Conservation (phyloP, 306 rosid genomes). For the Parietaria judaica region DNA sequence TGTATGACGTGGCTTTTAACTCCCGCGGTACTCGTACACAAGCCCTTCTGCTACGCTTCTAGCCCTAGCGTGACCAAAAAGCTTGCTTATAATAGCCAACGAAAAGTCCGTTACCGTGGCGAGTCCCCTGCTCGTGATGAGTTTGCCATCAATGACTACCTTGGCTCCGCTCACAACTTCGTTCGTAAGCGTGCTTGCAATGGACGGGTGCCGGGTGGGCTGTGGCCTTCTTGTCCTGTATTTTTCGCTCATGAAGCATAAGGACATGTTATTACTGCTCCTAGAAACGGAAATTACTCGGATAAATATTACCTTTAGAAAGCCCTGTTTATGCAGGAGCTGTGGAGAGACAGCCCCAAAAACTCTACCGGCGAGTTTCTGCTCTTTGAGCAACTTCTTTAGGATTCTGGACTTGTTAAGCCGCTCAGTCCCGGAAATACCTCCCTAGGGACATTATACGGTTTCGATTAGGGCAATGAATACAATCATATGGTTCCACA, state of each 20-base stretch:
- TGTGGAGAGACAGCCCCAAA: conserved; percentile 62
- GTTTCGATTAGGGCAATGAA: too few relatives aligned
- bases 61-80: conserved; percentile 76
- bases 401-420: conserved; percentile 64
- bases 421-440: conserved; percentile 47
- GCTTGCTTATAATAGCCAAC: conserved; percentile 69
- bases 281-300: conserved; percentile 2
- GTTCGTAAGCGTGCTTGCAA: conserved; percentile 24
- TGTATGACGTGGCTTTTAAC: conserved; percentile 17
- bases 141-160: conserved; percentile 82
- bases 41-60: conserved; percentile 97
- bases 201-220: conserved; percentile 58
- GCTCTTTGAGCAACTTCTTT: conserved; percentile 74
- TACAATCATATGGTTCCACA: too few relatives aligned
- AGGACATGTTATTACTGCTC: conserved; percentile 1
- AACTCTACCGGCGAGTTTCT: conserved; percentile 55
- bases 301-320: conserved; percentile 54
- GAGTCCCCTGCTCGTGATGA: conserved; percentile 77
- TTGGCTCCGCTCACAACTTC: conserved; percentile 41
- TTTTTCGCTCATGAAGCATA: conserved; percentile 5
- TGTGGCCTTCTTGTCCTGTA: conserved; percentile 59
- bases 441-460: conserved; percentile 44
- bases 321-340: conserved; percentile 67
- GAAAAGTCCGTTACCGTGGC: conserved; percentile 61
- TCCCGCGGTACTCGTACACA: conserved; percentile 62